These are phyloP conservation scores for Sphenostylis stenocarpa DNA, from an alignment of 306 rosid genomes.

Conservation along the genomic window DNA sequence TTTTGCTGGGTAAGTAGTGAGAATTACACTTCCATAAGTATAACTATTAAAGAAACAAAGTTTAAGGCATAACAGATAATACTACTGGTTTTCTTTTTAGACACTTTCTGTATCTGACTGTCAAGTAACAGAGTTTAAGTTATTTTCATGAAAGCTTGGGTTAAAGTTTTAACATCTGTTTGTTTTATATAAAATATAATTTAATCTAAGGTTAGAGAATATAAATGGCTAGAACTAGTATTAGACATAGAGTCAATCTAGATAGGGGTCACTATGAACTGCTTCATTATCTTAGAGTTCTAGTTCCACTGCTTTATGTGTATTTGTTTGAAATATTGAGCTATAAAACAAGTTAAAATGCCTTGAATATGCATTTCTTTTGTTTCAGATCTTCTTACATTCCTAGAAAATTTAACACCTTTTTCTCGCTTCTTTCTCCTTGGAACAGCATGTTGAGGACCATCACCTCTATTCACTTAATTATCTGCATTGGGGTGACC, in stretches of 20 bases:
- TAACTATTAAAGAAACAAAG: background rate
- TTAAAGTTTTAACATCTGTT: background rate
- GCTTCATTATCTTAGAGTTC: background rate
- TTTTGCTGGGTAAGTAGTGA: conserved; percentile 90
- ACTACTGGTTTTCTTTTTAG: background rate
- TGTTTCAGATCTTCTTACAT: too few species aligned
- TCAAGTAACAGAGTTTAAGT: background rate
- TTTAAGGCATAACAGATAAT: background rate
- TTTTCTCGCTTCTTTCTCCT: conserved; percentile 31
- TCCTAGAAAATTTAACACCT: conserved; percentile 22
- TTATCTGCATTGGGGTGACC: conserved; percentile 92
- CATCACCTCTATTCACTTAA: conserved; percentile 94
- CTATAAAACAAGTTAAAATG: background rate
- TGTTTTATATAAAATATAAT: background rate
- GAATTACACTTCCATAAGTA: background rate
- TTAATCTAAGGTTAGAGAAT: background rate
- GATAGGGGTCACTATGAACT: background rate
- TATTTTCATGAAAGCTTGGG: conserved; percentile 6
- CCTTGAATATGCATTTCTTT: conserved; percentile 18
- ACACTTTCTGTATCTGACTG: background rate
- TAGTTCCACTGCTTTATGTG: conserved; percentile 7
- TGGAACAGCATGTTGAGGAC: conserved; percentile 93
- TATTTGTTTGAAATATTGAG: conserved; percentile 6
- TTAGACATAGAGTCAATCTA: background rate
- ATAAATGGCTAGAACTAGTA: background rate